Evolutionary conservation across 1,284 basidiomycete genomes (phyloP), one percentile per base, ranked within the genome.

Genomic region (Lentinula novae-zelandiae): DNA sequence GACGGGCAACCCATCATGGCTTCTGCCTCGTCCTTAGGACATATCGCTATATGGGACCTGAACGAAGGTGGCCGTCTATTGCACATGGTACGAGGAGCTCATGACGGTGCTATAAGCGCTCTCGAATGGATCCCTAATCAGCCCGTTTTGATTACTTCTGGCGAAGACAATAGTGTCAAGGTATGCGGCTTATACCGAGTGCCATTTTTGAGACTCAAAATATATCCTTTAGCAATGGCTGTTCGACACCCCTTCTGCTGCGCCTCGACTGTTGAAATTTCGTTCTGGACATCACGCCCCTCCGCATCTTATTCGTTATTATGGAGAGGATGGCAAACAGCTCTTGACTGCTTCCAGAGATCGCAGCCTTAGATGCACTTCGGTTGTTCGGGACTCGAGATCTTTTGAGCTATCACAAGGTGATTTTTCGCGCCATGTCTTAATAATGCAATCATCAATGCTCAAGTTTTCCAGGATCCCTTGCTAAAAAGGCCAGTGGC

Each of bases 341-440:
- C 79, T 99, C 5, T 76, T 99, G 44, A 95, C 93, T 1, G 92
- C 95, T 0, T 90, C 90, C 3, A 78, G 87, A 57, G 97, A 99
- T 72, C 86, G 94, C 22, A 92, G 92, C 64, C 74, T 99, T 58
- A 81, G 97, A 48, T 93, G 88, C 71, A 96, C 93, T 5, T 95
- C 91, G 60, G 90, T 99, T 46, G 96, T 99, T 6, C 82, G 95
- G 22, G 95, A 98, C 73, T 95, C 95, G 1, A 80, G 96, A 57
- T 94, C 92, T 44, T 95, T 94, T 70, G 97, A 99, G 74, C 77
- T 99, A 56, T 96, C 93, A 10, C 96, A 99, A 82, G 96, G 95
- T 86, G 63, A 57, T 52, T 57, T 50, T 33, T 51, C 56, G 42
- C 27, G 13, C 36, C 31, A 33, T 27, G 4, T 13, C 13, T 15